Evolutionary conservation across 176 grass and related monocot species (phyloP).

Genomic region (Paspalum notatum): DNA sequence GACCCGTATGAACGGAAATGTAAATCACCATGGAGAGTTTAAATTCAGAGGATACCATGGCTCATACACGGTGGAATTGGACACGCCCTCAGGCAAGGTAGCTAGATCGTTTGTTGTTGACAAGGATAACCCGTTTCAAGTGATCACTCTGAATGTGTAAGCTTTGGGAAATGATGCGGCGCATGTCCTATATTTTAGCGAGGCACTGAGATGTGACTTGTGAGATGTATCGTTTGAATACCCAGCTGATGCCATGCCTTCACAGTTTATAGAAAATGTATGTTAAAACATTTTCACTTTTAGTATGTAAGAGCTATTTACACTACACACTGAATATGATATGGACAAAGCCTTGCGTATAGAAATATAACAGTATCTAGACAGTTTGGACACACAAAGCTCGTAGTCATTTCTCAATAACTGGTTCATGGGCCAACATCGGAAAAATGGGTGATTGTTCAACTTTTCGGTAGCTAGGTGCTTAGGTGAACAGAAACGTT

Average conservation of each 20-base stretch:
- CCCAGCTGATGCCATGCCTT: not conserved
- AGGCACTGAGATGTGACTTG: not conserved
- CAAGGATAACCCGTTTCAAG: slow-evolving; percentile 63
- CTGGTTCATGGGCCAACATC: too few relatives aligned
- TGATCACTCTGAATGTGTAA: slow-evolving; percentile 53
- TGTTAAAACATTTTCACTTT: not conserved
- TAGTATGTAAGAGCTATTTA: not conserved
- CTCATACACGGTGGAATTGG: slow-evolving; percentile 71
- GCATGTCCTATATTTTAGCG: not conserved
- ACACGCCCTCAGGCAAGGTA: slow-evolving; percentile 49
- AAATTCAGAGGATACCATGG: slow-evolving; percentile 91
- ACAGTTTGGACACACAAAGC: not conserved
- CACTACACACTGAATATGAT: not conserved
- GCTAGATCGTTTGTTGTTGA: slow-evolving; percentile 73
- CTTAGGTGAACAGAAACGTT: too few relatives aligned
- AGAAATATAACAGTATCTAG: not conserved
- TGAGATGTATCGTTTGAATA: not conserved
- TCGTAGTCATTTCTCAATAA: not conserved
- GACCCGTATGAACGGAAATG: slow-evolving; percentile 46
- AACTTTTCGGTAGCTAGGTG: too few relatives aligned
- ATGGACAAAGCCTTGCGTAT: not conserved
- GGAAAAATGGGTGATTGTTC: too few relatives aligned
- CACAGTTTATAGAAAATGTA: not conserved
- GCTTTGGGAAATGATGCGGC: not conserved
- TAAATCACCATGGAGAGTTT: slow-evolving; percentile 57